Conservation (phyloP, 2,329 filamentous ascomycete species). For the Pyrenophora seminiperda region DNA sequence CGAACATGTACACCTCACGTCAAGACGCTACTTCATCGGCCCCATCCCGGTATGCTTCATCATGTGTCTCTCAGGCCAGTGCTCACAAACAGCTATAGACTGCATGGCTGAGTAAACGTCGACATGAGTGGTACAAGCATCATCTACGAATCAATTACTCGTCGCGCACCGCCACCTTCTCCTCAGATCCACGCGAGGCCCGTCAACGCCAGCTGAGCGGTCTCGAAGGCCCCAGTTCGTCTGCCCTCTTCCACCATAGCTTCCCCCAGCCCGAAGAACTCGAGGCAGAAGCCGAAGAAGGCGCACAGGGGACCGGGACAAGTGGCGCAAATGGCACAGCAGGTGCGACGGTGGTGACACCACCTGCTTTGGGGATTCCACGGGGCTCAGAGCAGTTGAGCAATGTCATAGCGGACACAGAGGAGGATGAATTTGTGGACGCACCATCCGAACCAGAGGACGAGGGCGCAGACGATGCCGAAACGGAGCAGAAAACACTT, state of each 20-base stretch:
- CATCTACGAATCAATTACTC: conserved; percentile 54
- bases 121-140: conserved; percentile 66
- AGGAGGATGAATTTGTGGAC: conserved; percentile 28
- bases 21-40: conserved; percentile 67
- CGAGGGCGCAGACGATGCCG: conserved; percentile 25
- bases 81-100: conserved; percentile 44
- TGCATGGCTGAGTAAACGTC: conserved; percentile 67
- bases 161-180: conserved; percentile 57
- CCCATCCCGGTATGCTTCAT: conserved; percentile 58
- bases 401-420: conserved; percentile 17
- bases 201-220: conserved; percentile 52
- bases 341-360: conserved; percentile 26
- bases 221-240: conserved; percentile 48
- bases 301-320: conserved; percentile 11
- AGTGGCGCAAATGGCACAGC: conserved; percentile 22
- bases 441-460: conserved; percentile 42
- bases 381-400: conserved; percentile 32
- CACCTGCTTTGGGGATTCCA: conserved; percentile 40
- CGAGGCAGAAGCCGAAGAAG: conserved; percentile 36
- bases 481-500: conserved; percentile 15
- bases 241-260: conserved; percentile 47
- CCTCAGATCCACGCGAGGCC: conserved; percentile 52
- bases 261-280: conserved; percentile 51
- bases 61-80: conserved; percentile 1
- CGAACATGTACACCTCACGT: conserved; percentile 66